Evolutionary conservation across 768 basidiomycete genomes (phyloP).

Genomic region (Leccinum disarticulatum): DNA sequence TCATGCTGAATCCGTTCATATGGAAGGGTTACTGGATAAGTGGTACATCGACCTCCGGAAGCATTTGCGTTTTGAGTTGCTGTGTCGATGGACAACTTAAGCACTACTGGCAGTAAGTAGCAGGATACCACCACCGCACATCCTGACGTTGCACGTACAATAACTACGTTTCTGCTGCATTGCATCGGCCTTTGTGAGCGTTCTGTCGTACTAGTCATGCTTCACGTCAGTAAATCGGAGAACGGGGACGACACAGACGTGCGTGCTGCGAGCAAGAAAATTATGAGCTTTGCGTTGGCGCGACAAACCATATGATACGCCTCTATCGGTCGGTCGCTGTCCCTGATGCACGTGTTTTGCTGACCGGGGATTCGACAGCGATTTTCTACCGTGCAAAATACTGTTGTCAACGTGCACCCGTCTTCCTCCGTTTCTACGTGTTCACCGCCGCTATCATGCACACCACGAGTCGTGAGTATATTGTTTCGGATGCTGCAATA

Average conservation of each 20-base stretch:
- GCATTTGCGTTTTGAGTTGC: constrained; percentile 63
- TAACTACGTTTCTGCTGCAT: constrained; percentile 71
- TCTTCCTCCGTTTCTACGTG: constrained; percentile 75
- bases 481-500: constrained; percentile 36
- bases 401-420: constrained; percentile 59
- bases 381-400: constrained; percentile 62
- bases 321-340: constrained; percentile 49
- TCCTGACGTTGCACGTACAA: constrained; percentile 79
- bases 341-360: background rate
- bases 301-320: constrained; percentile 83
- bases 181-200: constrained; percentile 79
- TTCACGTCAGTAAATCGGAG: constrained; percentile 33
- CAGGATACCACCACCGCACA: constrained; percentile 56
- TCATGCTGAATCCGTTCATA: constrained; percentile 52
- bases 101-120: constrained; percentile 20
- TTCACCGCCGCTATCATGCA: constrained; percentile 84
- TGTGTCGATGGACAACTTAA: constrained; percentile 36
- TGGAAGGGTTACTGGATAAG: constrained; percentile 68
- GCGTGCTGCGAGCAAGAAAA: constrained; percentile 54
- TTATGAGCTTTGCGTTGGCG: constrained; percentile 71
- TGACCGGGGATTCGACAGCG: constrained; percentile 35
- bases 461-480: constrained; percentile 60
- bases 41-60: constrained; percentile 74
- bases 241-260: constrained; percentile 51
- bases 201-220: background rate